Evolutionary conservation across 805 yeast species (phyloP), one percentile per base, ranked within the genome.

Genomic region (Candida endomychidarum): DNA sequence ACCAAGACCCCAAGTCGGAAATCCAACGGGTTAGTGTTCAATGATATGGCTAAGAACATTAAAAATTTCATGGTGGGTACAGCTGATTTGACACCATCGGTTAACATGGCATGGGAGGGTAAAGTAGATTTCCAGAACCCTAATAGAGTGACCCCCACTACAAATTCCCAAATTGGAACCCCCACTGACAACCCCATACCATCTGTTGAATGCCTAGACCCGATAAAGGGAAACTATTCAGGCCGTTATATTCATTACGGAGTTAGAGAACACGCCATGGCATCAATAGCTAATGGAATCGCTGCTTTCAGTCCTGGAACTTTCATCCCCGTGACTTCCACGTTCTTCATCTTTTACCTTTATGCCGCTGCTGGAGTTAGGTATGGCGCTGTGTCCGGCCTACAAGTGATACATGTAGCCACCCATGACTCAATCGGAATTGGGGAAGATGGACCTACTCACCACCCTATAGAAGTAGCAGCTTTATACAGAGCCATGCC

Each of bases 371-470:
- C 79, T 39, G 78, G 78, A 34, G 68, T 75, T 22, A 59, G 80
- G 42, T 61, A 73, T 40, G 66, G 77, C 16, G 77, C 79, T 21
- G 61, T 75, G 18, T 65, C 72, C 15, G 62, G 70, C 35, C 63
- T 64, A 51, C 68, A 67, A 40, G 68, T 65, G 30, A 68, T 75
- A 57, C 72, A 75, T 63, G 74, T 75, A 28, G 80, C 77, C 26
- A 75, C 80, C 31, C 80, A 75, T 60, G 80, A 75, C 58, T 75
- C 80, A 18, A 74, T 75, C 47, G 80, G 80, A 51, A 67, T 70
- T 17, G 80, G 80, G 49, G 80, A 75, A 61, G 80, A 75, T 47
- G 80, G 80, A 30, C 80, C 80, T 27, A 75, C 80, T 32, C 80
- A 75, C 48, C 80, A 75, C 58, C 80, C 80, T 41, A 72, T 75